These are phyloP conservation scores for Microstegium vimineum DNA, from an alignment of 176 grass and related monocot genomes.

Conservation along the genomic window DNA sequence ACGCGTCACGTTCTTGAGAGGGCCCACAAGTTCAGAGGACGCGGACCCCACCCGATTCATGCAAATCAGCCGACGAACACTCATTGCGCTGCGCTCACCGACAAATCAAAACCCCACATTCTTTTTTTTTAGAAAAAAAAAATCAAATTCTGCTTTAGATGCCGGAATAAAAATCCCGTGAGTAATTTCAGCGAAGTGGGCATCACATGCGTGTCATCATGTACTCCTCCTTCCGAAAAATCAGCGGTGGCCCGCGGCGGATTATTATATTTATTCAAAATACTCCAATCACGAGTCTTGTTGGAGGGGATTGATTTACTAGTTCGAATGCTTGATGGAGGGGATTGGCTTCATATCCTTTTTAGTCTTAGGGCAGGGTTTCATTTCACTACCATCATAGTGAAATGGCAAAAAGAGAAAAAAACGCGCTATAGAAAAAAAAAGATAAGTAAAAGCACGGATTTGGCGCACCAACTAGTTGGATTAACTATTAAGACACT, in stretches of 20 bases:
- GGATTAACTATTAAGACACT: neutral
- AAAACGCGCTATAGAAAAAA: too few relatives aligned
- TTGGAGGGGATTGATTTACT: neutral
- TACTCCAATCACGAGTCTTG: neutral
- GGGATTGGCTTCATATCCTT: neutral
- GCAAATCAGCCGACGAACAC: neutral
- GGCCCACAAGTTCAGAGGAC: neutral
- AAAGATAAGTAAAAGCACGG: neutral
- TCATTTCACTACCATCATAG: neutral
- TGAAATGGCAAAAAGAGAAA: too few relatives aligned
- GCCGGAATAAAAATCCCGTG: neutral
- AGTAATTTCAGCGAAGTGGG: neutral
- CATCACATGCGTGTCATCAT: neutral
- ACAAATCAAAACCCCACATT: neutral
- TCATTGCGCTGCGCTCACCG: slow-evolving; percentile 10
- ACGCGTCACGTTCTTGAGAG: too few relatives aligned
- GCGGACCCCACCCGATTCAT: neutral
- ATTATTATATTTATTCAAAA: neutral
- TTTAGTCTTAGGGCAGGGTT: neutral
- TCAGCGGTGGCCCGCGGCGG: neutral
- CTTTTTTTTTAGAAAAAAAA: too few relatives aligned
- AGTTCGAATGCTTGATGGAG: neutral
- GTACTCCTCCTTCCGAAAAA: neutral
- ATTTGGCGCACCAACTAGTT: neutral
- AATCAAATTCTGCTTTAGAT: neutral